These are phyloP conservation scores for Aspergillus sp. DNA, from an alignment of 2,329 filamentous ascomycete species.

Conservation along the genomic window DNA sequence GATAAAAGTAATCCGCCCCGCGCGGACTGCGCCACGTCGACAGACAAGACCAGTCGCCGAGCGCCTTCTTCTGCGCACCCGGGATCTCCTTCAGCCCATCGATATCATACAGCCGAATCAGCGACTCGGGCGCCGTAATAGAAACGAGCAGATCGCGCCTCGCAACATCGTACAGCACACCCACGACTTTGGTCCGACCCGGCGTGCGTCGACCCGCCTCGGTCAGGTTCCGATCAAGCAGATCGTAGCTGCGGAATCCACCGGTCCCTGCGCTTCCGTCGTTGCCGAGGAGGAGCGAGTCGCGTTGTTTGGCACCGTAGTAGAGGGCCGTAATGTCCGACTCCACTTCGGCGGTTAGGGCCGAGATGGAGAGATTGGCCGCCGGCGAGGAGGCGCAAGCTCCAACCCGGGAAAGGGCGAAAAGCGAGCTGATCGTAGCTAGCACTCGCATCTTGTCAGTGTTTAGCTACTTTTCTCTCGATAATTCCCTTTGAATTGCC, in stretches of 20 bases:
- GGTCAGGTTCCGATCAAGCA: neutral
- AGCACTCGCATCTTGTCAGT: neutral
- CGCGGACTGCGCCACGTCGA: conserved; percentile 12
- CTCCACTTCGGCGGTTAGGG: conserved; percentile 1
- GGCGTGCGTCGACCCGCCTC: conserved; percentile 2
- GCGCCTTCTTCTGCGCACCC: conserved; percentile 4
- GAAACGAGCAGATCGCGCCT: conserved; percentile 5
- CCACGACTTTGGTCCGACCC: conserved; percentile 13
- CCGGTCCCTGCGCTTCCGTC: conserved; percentile 13
- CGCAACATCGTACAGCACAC: conserved; percentile 6
- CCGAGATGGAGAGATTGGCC: conserved; percentile 1
- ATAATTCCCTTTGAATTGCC: too few species aligned
- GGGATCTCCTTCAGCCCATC: conserved; percentile 4
- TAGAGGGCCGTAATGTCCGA: conserved; percentile 9
- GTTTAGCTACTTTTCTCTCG: too few species aligned
- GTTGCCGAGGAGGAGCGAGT: conserved; percentile 8
- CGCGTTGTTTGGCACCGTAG: neutral
- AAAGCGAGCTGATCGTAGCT: neutral
- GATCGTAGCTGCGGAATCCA: conserved; percentile 3
- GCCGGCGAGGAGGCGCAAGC: neutral
- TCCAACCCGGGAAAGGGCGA: neutral
- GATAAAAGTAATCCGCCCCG: conserved; percentile 8
- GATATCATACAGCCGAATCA: conserved; percentile 8
- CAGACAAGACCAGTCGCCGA: conserved; percentile 14
- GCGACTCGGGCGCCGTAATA: neutral